phyloP scores from a whole-genome alignment of 768 basidiomycete genomes.

The Gloeopeniophorella convolvens region DNA sequence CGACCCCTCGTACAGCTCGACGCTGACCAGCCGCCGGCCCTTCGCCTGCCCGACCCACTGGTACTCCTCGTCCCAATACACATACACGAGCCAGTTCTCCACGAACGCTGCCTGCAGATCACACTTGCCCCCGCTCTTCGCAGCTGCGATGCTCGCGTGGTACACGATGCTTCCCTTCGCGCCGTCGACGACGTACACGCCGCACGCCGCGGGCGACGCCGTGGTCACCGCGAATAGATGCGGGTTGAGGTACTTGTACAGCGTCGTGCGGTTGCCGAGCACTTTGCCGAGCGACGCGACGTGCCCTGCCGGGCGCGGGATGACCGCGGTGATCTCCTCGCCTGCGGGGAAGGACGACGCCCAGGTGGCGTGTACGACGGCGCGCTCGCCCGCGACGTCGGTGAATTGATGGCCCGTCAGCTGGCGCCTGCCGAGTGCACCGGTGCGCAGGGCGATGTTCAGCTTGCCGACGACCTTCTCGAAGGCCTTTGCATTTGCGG shows the following conservation, averaged over 20 bases:
- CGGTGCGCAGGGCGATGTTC: constrained; percentile 51
- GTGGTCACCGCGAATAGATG: constrained; percentile 67
- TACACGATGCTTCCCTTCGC: constrained; percentile 76
- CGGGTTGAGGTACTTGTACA: constrained; percentile 94
- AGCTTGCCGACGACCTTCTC: constrained; percentile 37
- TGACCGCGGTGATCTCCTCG: constrained; percentile 51
- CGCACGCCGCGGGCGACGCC: constrained; percentile 35
- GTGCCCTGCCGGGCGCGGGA: constrained; percentile 43
- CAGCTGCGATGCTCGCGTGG: constrained; percentile 46
- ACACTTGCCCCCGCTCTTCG: constrained; percentile 37
- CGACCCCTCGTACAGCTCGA: constrained; percentile 84
- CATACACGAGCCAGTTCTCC: constrained; percentile 93
- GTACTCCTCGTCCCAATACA: constrained; percentile 64
- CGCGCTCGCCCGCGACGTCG: constrained; percentile 34
- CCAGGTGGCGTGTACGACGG: constrained; percentile 63
- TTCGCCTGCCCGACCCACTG: constrained; percentile 45
- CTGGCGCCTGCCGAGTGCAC: constrained; percentile 35
- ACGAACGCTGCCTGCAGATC: constrained; percentile 62
- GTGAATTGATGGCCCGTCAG: constrained; percentile 54
- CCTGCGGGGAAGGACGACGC: constrained; percentile 45
- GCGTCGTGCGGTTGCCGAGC: constrained; percentile 75
- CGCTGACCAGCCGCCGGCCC: constrained; percentile 68
- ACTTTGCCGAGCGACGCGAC: constrained; percentile 81
- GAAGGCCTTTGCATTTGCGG: constrained; percentile 39
- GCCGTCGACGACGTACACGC: constrained; percentile 72